Evolutionary conservation across 352 stramenopile species (phyloP).

Genomic region (Bremia lactucae): DNA sequence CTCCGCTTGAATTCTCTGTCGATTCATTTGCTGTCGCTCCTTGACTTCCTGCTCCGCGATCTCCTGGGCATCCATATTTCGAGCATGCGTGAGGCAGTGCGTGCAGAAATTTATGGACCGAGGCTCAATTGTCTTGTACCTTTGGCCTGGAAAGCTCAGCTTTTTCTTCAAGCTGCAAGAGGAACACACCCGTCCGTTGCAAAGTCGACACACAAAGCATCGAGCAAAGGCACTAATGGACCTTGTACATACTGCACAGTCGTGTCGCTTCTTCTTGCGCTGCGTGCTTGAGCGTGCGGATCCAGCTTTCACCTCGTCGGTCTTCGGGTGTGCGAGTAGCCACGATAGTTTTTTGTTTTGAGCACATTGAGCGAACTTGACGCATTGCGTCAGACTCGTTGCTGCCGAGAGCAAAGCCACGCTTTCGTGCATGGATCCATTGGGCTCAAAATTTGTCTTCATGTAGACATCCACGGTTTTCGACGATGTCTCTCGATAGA

Average conservation of each 20-base stretch:
- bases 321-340: conserved; percentile 24
- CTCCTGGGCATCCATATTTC: conserved; percentile 20
- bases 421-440: conserved; percentile 21
- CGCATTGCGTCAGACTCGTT: conserved; percentile 27
- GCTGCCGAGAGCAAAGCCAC: conserved; percentile 24
- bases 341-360: conserved; percentile 47
- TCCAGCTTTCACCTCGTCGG: conserved; percentile 3
- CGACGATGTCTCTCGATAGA: conserved; percentile 28
- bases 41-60: conserved; percentile 21
- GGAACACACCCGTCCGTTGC: conserved; percentile 20
- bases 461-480: conserved; percentile 39
- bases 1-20: not conserved
- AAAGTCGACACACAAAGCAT: conserved; percentile 22
- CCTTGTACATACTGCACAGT: conserved; percentile 27
- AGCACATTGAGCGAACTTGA: conserved; percentile 23
- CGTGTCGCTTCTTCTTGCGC: conserved; percentile 12
- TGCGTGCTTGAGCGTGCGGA: conserved; percentile 10
- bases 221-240: conserved; percentile 20
- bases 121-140: conserved; percentile 22
- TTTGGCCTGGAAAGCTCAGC: conserved; percentile 21
- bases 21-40: conserved; percentile 6
- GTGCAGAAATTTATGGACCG: conserved; percentile 23
- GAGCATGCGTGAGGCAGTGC: conserved; percentile 22
- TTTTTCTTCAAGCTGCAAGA: conserved; percentile 30
- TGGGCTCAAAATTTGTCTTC: conserved; percentile 33